Base-by-base conservation (phyloP, 1,284 basidiomycete genomes). In the Meira nashicola region DNA sequence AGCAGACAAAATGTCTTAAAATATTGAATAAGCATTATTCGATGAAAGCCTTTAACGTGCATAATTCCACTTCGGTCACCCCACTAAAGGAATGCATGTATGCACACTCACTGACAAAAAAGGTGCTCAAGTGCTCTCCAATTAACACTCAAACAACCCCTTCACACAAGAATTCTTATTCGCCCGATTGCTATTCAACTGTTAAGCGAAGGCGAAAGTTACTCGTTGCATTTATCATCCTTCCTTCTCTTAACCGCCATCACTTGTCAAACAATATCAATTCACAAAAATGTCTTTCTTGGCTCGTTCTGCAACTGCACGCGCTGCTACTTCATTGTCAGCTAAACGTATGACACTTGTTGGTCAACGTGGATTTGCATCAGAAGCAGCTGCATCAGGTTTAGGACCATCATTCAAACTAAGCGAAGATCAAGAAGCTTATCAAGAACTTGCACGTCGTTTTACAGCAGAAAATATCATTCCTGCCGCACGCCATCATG, bases 391-490 rank as follows among this genome's bases (percentile, higher is more conserved):
- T 39, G 50, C 23, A 19, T 5, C 28, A 2, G 11, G n/a, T 19
- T 25, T 46, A 15, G 39, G 59, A 4, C 57, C 65, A 9, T 60
- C 56, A 67, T 80, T 79, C 46, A 70, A 66, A 15, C 67, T 79
- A 44, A 73, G 64, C 58, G 79, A 79, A 57, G 79, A 80, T 52
- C 79, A 80, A 62, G 77, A 76, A 46, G 74, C 73, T 1, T 78
- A 78, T 63, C 76, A 74, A 58, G 82, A 83, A 15, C 78, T 84
- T 3, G 82, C 83, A 0, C 70, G 79, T 48, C 73, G 73, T 57
- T 84, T 84, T 62, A 77, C 81, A 0, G 71, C 75, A 12, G 82
- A 83, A 51, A 73, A 80, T 57, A 82, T 84, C 64, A 78, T 82
- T 39, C 83, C 83, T 10, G 78, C 77, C 7, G 83, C 83, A 1